Base-by-base conservation (phyloP, 1,284 basidiomycete genomes). In the Neonothopanus nambi region DNA sequence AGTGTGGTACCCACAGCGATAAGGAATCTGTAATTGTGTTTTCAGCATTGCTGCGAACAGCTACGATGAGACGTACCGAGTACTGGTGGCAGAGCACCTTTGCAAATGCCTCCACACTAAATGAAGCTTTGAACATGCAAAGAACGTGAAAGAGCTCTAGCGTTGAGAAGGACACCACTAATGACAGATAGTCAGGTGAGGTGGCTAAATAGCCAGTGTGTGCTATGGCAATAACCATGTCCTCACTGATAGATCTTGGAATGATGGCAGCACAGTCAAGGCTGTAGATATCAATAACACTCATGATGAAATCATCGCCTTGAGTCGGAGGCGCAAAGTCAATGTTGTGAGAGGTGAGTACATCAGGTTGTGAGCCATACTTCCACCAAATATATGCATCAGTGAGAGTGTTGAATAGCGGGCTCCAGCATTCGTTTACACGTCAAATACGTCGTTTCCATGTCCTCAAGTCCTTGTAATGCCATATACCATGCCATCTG, bases 71-170 rank as follows among this genome's bases (percentile, higher is more conserved):
- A 12, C 21, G 11, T 28, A 50, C 48, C 24, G 5, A 2, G 26
- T 33, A 26, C 3, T 40, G 21, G 28, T 50, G 24, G 15, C 48
- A 50, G 3, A 50, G 4, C 1, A 35, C 28, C 30, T 41, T 40
- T 5, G 48, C 24, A 30, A 50, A 50, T 5, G 48, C 36, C 20
- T 50, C 48, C n/a, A 50, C 21, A 24, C 48, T 50, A n/a, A 50
- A 33, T 3, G 23, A 41, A 28, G 48, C 13, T 28, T 50, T 41
- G 38, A 50, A 50, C 3, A 50, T 15, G 15, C 48, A 15, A 3
- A 41, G 11, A 9, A 23, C 20, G 15, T 41, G 30, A 11, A 41
- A 33, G 2, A 50, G 28, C 28, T 50, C 23, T 2, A 50, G 39
- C 18, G 39, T 50, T 15, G 26, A 17, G 6, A 50, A 30, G 9